Evolutionary conservation across 495 filamentous ascomycete genomes (phyloP), one percentile per base, ranked within the genome.

Genomic region (Amniculicola lignicola): DNA sequence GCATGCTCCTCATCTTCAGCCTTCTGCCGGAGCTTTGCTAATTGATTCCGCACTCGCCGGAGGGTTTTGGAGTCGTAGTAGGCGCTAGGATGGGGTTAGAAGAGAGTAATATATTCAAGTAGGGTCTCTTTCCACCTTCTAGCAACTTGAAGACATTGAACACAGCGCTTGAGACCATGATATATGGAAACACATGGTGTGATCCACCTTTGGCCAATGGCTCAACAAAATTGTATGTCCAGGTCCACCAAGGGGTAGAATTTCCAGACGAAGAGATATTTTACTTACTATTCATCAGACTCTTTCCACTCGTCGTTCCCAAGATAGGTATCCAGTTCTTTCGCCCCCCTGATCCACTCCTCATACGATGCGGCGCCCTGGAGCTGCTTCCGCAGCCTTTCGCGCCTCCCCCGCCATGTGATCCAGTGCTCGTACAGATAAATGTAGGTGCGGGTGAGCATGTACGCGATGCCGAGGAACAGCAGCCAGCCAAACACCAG

Each of bases 11-110:
- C 79, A 7, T 65, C 74, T 54, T 90, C 82, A 11, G 81, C 80
- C 52, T 75, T 74, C 55, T 71, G 64, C 25, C 87, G 76, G 28
- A 75, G 69, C 61, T 71, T 78, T 51, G 74, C 81, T 69, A 97
- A 76, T 70, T 96, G 86, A 14, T 82, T 77, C 58, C 82, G 78
- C 28, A 91, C 88, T 56, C 83, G 81, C 48, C 75, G 79, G 29
- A 97, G 80, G 4, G 90, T 97, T 54, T 82, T 79, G 53, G 82
- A 81, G 69, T 97, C 90, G 66, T 98, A 98, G 72, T 96, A 97
- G 12, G 90, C 93, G 73, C n/a, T n/a, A n/a, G n/a, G n/a, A n/a
- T n/a, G n/a, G n/a, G n/a, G n/a, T n/a, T n/a, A n/a, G n/a, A n/a
- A n/a, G n/a, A n/a, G n/a, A n/a, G n/a, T n/a, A n/a, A n/a, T n/a